phyloP scores from a whole-genome alignment of 345 rosid species.

The Xanthoceras sorbifolium region DNA sequence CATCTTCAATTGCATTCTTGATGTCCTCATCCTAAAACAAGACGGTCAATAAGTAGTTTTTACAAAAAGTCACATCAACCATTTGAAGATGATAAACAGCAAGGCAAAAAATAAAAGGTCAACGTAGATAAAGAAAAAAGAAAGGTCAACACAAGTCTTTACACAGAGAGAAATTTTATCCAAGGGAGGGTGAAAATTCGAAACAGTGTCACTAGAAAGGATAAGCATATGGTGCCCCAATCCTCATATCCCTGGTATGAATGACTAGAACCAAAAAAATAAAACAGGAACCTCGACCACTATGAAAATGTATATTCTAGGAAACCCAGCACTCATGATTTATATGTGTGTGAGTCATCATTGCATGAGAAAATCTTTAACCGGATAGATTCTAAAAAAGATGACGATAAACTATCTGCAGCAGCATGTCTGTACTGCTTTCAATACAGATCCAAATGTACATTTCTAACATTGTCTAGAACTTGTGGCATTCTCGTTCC shows the following conservation, averaged over 20 bases:
- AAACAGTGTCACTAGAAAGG: not conserved
- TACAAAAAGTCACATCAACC: not conserved
- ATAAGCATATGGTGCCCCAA: not conserved
- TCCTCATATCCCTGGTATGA: not conserved
- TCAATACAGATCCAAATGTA: not conserved
- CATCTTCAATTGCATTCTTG: conserved; percentile 93
- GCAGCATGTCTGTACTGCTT: not conserved
- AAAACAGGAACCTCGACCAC: not conserved
- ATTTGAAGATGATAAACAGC: not conserved
- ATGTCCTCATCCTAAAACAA: conserved; percentile 79
- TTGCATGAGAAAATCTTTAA: not conserved
- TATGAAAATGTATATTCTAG: not conserved
- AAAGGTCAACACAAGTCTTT: not conserved
- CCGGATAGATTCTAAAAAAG: not conserved
- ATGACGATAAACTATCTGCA: not conserved
- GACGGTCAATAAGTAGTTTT: conserved; percentile 2
- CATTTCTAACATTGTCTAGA: not conserved
- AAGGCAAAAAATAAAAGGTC: not conserved
- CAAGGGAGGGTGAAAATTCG: not conserved
- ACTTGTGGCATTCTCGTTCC: not conserved
- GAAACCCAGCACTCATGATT: not conserved
- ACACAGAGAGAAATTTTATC: not conserved
- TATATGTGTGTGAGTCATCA: not conserved
- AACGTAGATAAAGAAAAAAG: not conserved
- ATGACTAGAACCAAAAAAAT: not conserved